phyloP scores from a whole-genome alignment of 257 asterid genomes.

The Nicotiana attenuata region DNA sequence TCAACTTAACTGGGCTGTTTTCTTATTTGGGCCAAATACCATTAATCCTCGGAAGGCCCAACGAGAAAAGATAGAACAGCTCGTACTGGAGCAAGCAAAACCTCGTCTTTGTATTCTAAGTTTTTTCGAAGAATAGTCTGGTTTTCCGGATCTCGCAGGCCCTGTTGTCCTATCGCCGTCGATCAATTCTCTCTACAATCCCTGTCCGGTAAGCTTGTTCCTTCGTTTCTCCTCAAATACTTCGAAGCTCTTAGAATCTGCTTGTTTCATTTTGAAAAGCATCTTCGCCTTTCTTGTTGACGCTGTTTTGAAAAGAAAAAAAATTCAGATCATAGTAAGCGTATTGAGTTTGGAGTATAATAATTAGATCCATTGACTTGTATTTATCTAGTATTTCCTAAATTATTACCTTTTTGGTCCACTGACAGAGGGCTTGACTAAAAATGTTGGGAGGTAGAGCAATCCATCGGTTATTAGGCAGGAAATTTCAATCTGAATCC shows the following conservation, averaged over 20 bases:
- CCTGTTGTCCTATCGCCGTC: constrained; percentile 7
- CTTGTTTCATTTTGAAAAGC: background rate
- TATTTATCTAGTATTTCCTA: background rate
- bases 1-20: background rate
- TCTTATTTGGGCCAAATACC: background rate
- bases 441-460: constrained; percentile 52
- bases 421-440: constrained; percentile 28
- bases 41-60: background rate
- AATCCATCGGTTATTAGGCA: constrained; percentile 38
- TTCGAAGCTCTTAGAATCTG: background rate
- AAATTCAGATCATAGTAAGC: background rate
- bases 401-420: background rate
- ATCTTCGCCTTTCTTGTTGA: background rate
- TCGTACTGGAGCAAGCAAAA: background rate
- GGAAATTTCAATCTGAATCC: constrained; percentile 39
- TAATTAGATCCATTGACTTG: background rate
- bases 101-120: background rate
- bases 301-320: background rate
- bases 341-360: background rate
- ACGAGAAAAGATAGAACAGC: background rate
- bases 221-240: background rate
- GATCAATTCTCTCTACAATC: background rate
- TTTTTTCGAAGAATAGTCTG: background rate
- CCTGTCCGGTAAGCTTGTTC: background rate
- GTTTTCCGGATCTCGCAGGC: constrained; percentile 9